Conservation (phyloP, 345 rosid species). For the Citrus maxima region DNA sequence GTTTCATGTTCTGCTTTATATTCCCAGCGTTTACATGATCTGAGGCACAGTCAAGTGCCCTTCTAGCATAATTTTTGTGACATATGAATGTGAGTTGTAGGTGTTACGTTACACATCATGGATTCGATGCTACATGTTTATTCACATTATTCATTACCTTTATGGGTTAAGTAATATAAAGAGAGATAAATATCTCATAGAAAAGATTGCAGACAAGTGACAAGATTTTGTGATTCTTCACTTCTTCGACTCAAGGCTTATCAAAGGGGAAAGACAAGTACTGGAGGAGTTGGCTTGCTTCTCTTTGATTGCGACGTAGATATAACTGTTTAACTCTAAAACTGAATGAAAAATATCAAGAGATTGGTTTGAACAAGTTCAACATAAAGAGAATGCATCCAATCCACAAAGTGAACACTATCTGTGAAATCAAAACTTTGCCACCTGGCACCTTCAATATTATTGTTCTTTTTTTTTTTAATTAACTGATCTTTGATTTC, state of each 20-base stretch:
- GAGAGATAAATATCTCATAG: neutral
- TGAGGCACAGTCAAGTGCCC: no score
- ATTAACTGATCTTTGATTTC: neutral
- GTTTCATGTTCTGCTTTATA: neutral
- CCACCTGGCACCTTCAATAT: neutral
- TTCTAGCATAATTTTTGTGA: neutral
- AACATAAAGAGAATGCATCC: neutral
- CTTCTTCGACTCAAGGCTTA: neutral
- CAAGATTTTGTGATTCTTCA: neutral
- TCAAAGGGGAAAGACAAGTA: neutral
- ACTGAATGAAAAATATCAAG: neutral
- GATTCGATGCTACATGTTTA: no score
- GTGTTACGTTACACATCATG: no score
- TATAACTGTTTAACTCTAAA: neutral
- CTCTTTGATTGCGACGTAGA: neutral
- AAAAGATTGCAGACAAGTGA: neutral
- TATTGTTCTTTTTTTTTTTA: neutral
- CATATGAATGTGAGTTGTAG: neutral
- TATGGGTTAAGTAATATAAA: neutral
- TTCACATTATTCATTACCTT: no score
- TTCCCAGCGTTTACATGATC: neutral
- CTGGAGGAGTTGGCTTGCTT: neutral
- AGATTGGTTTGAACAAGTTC: neutral
- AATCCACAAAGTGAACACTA: neutral
- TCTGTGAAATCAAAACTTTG: neutral